These are phyloP conservation scores for Cavenderia fasciculata DNA, from an alignment of 78 protist genomes.

Conservation along the genomic window DNA sequence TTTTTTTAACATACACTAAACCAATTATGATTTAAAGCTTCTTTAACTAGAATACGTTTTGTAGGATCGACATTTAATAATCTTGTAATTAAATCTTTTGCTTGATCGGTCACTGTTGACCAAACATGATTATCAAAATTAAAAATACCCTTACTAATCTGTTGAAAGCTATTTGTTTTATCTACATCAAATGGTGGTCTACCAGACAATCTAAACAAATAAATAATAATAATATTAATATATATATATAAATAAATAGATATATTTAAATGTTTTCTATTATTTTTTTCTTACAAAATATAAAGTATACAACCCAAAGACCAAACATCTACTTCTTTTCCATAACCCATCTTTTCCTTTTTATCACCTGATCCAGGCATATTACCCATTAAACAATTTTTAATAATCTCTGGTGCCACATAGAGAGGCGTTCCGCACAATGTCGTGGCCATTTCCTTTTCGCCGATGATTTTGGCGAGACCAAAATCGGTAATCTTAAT, in stretches of 20 bases:
- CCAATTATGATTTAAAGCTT: slow-evolving; percentile 31
- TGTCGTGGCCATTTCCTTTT: slow-evolving; percentile 52
- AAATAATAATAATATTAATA: neutral
- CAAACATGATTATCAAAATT: slow-evolving; percentile 10
- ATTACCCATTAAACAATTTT: neutral
- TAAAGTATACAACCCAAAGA: slow-evolving; percentile 59
- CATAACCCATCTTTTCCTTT: slow-evolving; percentile 21
- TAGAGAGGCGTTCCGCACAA: slow-evolving; percentile 59
- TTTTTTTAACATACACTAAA: neutral
- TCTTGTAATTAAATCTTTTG: slow-evolving; percentile 40
- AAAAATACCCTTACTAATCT: slow-evolving; percentile 12
- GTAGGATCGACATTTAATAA: slow-evolving; percentile 39
- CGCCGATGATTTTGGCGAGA: slow-evolving; percentile 65
- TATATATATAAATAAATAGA: too few species aligned
- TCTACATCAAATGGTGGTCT: slow-evolving; percentile 51
- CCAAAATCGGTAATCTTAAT: slow-evolving; percentile 65
- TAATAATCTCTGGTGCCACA: slow-evolving; percentile 61
- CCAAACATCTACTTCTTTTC: slow-evolving; percentile 70
- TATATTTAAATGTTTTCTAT: neutral
- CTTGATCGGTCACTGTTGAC: slow-evolving; percentile 10
- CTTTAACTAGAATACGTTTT: slow-evolving; percentile 1
- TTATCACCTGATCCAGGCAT: neutral
- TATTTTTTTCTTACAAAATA: slow-evolving; percentile 7
- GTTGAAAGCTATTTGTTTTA: neutral
- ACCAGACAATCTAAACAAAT: slow-evolving; percentile 12